Percentiles rank a stretch among this genome's conserved stretches.
These are phyloP conservation scores for Calonectria henricotiae DNA, from an alignment of 2,329 filamentous ascomycete species.

Conservation along the genomic window DNA sequence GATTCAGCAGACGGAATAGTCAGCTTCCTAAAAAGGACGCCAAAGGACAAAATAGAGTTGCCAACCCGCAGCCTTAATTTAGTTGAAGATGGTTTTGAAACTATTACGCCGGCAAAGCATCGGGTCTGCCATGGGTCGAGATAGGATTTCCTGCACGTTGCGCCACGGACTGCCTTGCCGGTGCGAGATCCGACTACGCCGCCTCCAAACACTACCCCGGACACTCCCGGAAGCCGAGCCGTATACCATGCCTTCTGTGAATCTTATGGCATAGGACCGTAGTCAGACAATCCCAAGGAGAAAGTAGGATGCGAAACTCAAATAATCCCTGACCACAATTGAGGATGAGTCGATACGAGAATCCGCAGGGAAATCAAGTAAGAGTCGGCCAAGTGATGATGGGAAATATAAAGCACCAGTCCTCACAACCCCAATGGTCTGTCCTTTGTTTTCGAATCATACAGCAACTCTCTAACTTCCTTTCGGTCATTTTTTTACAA, in stretches of 20 bases:
- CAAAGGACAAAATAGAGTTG: slow-evolving; percentile 14
- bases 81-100: slow-evolving; percentile 11
- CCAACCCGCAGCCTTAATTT: slow-evolving; percentile 19
- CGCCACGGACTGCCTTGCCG: slow-evolving; percentile 6
- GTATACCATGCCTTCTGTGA: background rate
- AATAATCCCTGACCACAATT: background rate
- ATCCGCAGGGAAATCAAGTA: background rate
- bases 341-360: slow-evolving; percentile 2
- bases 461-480: background rate
- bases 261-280: background rate
- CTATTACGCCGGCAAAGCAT: slow-evolving; percentile 7
- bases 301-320: slow-evolving; percentile 20
- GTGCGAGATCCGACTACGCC: slow-evolving; percentile 8
- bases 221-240: slow-evolving; percentile 7
- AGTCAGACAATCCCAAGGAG: slow-evolving; percentile 5
- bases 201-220: slow-evolving; percentile 3
- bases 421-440: background rate
- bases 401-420: background rate
- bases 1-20: slow-evolving; percentile 1
- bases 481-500: background rate
- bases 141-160: slow-evolving; percentile 16
- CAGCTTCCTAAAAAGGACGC: slow-evolving; percentile 16
- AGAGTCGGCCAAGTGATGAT: slow-evolving; percentile 1
- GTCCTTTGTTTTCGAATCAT: background rate
- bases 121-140: slow-evolving; percentile 1